Conservation (phyloP, 2,329 filamentous ascomycete species). For the Dothistroma septosporum region DNA sequence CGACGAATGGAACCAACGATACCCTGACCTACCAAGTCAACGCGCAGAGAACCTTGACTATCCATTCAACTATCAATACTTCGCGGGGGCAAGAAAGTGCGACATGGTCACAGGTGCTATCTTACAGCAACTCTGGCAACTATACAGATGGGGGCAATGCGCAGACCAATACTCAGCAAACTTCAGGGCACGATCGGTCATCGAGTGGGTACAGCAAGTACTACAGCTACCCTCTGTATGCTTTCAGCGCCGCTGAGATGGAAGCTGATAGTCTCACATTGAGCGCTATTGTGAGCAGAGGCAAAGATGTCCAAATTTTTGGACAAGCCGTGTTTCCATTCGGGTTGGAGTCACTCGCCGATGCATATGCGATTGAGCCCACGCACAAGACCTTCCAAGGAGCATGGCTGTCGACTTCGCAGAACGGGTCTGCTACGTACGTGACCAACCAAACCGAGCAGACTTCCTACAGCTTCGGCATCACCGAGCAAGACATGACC, state of each 20-base stretch:
- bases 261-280: slow-evolving; percentile 44
- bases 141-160: slow-evolving; percentile 53
- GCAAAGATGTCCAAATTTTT: slow-evolving; percentile 45
- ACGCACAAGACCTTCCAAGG: slow-evolving; percentile 33
- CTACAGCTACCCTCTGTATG: slow-evolving; percentile 60
- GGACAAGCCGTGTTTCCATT: slow-evolving; percentile 55
- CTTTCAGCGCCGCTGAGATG: slow-evolving; percentile 50
- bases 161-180: slow-evolving; percentile 52
- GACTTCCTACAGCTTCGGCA: slow-evolving; percentile 51
- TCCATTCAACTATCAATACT: slow-evolving; percentile 52
- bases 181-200: slow-evolving; percentile 46
- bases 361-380: background rate
- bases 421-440: slow-evolving; percentile 58
- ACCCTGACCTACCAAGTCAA: slow-evolving; percentile 53
- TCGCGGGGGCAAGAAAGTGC: slow-evolving; percentile 42
- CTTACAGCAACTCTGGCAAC: slow-evolving; percentile 53
- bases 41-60: slow-evolving; percentile 53
- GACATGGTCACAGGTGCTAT: slow-evolving; percentile 58
- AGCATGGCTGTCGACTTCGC: slow-evolving; percentile 47
- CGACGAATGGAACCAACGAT: slow-evolving; percentile 53
- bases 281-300: slow-evolving; percentile 47
- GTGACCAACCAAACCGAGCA: slow-evolving; percentile 45
- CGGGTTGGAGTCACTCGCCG: slow-evolving; percentile 56
- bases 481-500: slow-evolving; percentile 53
- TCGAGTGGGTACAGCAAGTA: slow-evolving; percentile 37